phyloP scores from a whole-genome alignment of 2,329 filamentous ascomycete species.

The Ophiostoma triangulosporum region DNA sequence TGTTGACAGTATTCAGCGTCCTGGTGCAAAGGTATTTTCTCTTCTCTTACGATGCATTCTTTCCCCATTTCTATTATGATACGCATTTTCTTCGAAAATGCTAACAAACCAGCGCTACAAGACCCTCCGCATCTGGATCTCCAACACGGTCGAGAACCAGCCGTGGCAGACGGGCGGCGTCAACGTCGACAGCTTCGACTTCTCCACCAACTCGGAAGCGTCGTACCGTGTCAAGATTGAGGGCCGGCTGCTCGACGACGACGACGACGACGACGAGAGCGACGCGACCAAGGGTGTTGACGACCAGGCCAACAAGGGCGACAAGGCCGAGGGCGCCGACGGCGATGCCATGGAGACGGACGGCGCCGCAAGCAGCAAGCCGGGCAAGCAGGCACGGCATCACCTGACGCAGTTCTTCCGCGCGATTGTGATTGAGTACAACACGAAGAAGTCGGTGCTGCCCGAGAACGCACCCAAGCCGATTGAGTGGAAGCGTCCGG shows the following conservation, averaged over 20 bases:
- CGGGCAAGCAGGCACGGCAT: slow-evolving; percentile 21
- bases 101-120: slow-evolving; percentile 46
- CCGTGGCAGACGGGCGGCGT: slow-evolving; percentile 68
- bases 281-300: slow-evolving; percentile 22
- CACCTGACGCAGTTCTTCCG: slow-evolving; percentile 73
- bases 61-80: not conserved
- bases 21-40: slow-evolving; percentile 18
- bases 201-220: slow-evolving; percentile 61
- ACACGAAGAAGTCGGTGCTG: slow-evolving; percentile 31
- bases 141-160: slow-evolving; percentile 88
- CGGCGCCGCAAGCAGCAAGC: slow-evolving; percentile 24
- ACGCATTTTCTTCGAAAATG: not conserved
- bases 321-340: slow-evolving; percentile 36
- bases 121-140: slow-evolving; percentile 86
- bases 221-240: slow-evolving; percentile 88
- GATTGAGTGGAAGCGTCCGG: slow-evolving; percentile 82
- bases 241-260: slow-evolving; percentile 65
- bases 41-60: slow-evolving; percentile 15
- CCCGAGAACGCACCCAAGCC: slow-evolving; percentile 21
- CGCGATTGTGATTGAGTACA: slow-evolving; percentile 59
- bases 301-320: slow-evolving; percentile 17
- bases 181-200: slow-evolving; percentile 67
- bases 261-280: slow-evolving; percentile 34
- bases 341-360: slow-evolving; percentile 49
- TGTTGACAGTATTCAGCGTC: slow-evolving; percentile 63